A percentile compares a stretch with the other conserved stretches of the same genome.
Conservation (phyloP, 805 yeast genomes). For the Nakazawaea sp. region DNA sequence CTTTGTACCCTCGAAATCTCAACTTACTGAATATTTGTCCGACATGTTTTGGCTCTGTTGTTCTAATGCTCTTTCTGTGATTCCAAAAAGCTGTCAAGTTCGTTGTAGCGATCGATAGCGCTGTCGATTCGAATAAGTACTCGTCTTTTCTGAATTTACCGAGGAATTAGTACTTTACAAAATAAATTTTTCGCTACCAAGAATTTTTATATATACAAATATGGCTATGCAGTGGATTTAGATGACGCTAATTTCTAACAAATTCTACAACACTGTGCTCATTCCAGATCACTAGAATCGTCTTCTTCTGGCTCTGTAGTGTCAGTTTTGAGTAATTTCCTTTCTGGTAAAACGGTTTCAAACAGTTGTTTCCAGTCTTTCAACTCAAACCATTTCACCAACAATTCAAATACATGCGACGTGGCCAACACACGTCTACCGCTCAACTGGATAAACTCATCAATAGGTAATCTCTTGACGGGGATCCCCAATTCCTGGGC, state of each 20-base stretch:
- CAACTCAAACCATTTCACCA: slow-evolving; percentile 72
- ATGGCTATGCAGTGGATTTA: too few species aligned
- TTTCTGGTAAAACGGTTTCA: slow-evolving; percentile 76
- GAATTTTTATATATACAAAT: too few species aligned
- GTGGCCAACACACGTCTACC: slow-evolving; percentile 91
- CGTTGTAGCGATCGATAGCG: too few species aligned
- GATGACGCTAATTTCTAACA: not conserved
- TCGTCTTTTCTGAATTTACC: too few species aligned
- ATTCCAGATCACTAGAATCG: not conserved
- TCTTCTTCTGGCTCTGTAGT: not conserved
- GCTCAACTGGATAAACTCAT: slow-evolving; percentile 70
- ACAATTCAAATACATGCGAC: slow-evolving; percentile 87
- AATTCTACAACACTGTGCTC: slow-evolving; percentile 1
- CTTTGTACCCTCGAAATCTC: too few species aligned
- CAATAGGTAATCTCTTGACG: slow-evolving; percentile 82
- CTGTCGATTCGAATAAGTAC: too few species aligned
- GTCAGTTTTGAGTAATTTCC: slow-evolving; percentile 41
- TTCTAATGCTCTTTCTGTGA: too few species aligned
- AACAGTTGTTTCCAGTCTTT: slow-evolving; percentile 84
- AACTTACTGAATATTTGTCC: too few species aligned
- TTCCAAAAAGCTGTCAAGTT: too few species aligned
- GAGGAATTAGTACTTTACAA: too few species aligned
- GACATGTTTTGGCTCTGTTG: too few species aligned
- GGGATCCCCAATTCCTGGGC: slow-evolving; percentile 66
- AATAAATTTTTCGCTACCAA: too few species aligned